Evolutionary conservation across 306 rosid species (phyloP), one percentile per base, ranked within the genome.

Genomic region (Pterocarpus macrocarpus): DNA sequence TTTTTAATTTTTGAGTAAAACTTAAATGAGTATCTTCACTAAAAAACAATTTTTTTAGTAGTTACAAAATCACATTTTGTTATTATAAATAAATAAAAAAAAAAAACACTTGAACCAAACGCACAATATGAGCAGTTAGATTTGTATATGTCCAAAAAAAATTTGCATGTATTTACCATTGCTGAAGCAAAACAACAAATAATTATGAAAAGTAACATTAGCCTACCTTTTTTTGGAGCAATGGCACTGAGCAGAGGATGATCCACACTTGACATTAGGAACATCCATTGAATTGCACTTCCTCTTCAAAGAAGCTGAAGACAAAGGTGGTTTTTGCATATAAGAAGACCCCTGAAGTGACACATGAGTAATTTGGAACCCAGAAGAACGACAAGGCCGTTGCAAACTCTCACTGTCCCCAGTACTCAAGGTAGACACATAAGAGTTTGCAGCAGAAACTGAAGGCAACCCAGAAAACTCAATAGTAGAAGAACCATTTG

Each of bases 221-320:
- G 57, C 82, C 12, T 22, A 91, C 97, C 95, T 91, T 73, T 89
- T 90, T 82, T 88, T 94, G 50, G 92, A 86, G 78, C 98, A 94
- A 84, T 91, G 98, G 76, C 98, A 94, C 1, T 89, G 83, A 0
- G 85, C 82, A 11, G 90, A 86, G 61, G 94, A 85, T 0, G 93
- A 83, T 36, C 80, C 92, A 7, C 94, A 86, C 64, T 89, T 84
- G 66, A 82, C 5, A 5, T 78, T 49, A 22, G 56, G 80, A 77
- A 78, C 80, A 9, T 89, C 91, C 68, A 85, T 75, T 2, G 98
- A 89, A 72, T 69, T 86, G 71, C 97, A 90, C 77, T 88, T 94
- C 58, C 94, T 82, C 86, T 93, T 93, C 38, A 84, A 50, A 50
- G 90, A 87, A 7, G 77, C 82, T 2, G 94, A 76, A 45, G 90